Percentiles rank a stretch among this genome's conserved stretches.
Conservation (phyloP, 495 filamentous ascomycete species). For the Echria macrotheca region DNA sequence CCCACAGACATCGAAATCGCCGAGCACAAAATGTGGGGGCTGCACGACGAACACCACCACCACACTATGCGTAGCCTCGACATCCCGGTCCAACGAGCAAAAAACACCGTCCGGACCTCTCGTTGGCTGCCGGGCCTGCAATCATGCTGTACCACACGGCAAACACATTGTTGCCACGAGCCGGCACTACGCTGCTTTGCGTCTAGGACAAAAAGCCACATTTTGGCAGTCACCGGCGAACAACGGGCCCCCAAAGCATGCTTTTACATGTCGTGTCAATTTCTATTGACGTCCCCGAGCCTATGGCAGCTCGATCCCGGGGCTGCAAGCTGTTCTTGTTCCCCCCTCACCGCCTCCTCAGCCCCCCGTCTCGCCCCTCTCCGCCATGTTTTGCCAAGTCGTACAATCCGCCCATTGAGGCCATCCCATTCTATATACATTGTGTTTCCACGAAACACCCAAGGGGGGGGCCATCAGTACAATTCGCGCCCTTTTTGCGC, state of each 20-base stretch:
- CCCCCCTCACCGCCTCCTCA: background rate
- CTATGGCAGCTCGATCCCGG: background rate
- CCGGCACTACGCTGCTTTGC: no score
- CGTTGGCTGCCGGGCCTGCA: no score
- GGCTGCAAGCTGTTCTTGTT: background rate
- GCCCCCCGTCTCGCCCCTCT: background rate
- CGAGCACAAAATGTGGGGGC: no score
- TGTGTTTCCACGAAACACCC: background rate
- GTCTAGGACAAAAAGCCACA: no score
- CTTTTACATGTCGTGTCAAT: background rate
- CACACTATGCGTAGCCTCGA: no score
- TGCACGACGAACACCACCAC: no score
- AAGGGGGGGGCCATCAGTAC: background rate
- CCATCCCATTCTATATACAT: conserved; percentile 17
- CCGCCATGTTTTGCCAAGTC: background rate
- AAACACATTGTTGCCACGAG: background rate
- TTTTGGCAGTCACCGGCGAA: no score
- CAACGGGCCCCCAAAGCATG: no score
- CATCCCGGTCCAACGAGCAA: no score
- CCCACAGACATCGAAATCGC: no score
- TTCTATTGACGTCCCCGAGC: background rate
- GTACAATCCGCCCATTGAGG: conserved; percentile 2
- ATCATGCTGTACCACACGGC: background rate
- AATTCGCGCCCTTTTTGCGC: background rate
- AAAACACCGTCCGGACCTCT: no score